These are phyloP conservation scores for Citrus cavaleriei DNA, from an alignment of 345 rosid genomes.

Conservation along the genomic window DNA sequence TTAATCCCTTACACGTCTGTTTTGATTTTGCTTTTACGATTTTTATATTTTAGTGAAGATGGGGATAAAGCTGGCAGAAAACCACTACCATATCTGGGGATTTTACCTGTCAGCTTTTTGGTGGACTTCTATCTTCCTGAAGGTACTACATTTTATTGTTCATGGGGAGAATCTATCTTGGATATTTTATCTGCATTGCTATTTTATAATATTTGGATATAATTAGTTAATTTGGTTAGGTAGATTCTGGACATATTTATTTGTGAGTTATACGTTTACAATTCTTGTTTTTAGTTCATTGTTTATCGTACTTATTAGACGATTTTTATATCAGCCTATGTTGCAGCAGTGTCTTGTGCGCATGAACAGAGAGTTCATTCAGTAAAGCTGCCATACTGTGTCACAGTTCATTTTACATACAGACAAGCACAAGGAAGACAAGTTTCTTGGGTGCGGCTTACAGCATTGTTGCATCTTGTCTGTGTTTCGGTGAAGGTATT, in stretches of 20 bases:
- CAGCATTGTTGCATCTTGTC: neutral
- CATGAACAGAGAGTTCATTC: neutral
- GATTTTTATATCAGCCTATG: neutral
- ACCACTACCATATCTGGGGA: neutral
- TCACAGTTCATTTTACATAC: neutral
- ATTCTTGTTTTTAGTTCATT: neutral
- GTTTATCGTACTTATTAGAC: neutral
- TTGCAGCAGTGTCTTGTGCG: neutral
- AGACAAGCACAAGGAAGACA: neutral
- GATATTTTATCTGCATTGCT: neutral
- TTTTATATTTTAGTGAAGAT: neutral
- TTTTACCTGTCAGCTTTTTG: neutral
- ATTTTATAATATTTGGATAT: neutral
- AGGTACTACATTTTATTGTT: neutral
- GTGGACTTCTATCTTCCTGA: conserved; percentile 6
- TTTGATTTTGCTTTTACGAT: neutral
- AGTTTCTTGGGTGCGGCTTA: neutral
- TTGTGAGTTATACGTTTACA: neutral
- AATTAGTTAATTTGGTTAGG: neutral
- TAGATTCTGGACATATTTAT: neutral
- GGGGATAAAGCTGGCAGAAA: neutral
- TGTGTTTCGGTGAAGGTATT: conserved; percentile 12
- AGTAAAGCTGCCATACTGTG: neutral
- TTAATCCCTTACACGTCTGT: neutral
- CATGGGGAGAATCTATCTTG: neutral